These are phyloP conservation scores for Scleromitrula shiraiana DNA, from an alignment of 2,329 filamentous ascomycete genomes.

Conservation along the genomic window DNA sequence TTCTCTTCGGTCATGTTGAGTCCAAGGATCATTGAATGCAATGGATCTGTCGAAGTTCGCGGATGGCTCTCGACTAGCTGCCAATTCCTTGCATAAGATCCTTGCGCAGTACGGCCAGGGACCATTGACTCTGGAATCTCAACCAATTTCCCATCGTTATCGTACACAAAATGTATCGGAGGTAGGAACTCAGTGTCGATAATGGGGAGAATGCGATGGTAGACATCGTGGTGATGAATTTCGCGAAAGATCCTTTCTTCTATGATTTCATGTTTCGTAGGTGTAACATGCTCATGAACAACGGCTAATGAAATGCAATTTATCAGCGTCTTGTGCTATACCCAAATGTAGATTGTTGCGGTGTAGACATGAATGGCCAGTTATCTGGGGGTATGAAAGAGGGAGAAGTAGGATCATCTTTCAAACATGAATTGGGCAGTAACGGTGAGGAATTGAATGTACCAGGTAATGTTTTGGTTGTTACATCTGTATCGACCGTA, in stretches of 20 bases:
- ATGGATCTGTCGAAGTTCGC: background rate
- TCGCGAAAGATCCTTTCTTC: slow-evolving; percentile 43
- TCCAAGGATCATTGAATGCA: background rate
- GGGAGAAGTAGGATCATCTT: background rate
- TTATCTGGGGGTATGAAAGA: slow-evolving; percentile 14
- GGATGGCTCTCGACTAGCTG: slow-evolving; percentile 5
- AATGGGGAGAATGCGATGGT: slow-evolving; percentile 45
- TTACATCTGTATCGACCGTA: slow-evolving; percentile 26
- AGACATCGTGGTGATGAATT: slow-evolving; percentile 45
- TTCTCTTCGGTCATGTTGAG: too few relatives aligned
- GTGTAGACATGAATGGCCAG: slow-evolving; percentile 12
- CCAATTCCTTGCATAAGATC: slow-evolving; percentile 10
- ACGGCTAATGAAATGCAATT: slow-evolving; percentile 34
- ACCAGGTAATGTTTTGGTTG: slow-evolving; percentile 24
- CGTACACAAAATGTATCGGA: slow-evolving; percentile 37
- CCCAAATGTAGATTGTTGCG: background rate
- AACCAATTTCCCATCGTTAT: slow-evolving; percentile 33
- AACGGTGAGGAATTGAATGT: slow-evolving; percentile 13
- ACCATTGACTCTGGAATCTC: slow-evolving; percentile 39
- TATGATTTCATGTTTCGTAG: slow-evolving; percentile 37
- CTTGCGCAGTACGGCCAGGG: slow-evolving; percentile 23
- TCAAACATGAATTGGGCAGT: slow-evolving; percentile 10
- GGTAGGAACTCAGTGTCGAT: slow-evolving; percentile 45
- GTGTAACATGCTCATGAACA: slow-evolving; percentile 40
- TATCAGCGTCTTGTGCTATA: slow-evolving; percentile 18